Evolutionary conservation across 2,329 filamentous ascomycete species (phyloP), one percentile per base, ranked within the genome.

Genomic region (Cladosporium sp.): DNA sequence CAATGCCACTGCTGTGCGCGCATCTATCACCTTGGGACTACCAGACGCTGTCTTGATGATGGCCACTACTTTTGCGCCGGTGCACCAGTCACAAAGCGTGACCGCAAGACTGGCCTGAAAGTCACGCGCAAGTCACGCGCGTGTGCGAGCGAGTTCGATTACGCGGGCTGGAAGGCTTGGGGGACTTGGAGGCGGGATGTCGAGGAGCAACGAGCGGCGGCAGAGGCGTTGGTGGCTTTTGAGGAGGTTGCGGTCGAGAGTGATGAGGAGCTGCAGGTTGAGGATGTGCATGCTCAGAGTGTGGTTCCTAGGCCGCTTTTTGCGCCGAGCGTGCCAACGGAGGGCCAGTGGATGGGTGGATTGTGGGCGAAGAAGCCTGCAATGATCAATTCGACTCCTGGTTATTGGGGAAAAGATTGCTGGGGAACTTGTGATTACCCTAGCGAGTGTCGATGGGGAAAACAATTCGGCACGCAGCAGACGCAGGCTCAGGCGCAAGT

Each of bases 1-100:
- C 73, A 75, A 62, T 83, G 81, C 65, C 81, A 84, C 66, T 66
- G 77, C 43, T 84, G 81, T 69, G 68, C 71, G 38, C 72, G 70
- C 17, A 72, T 70, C 11, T 84, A 83, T 67, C 70, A 72, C 1
- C 72, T 84, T 2, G 76, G 74, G 19, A 76, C 75, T 2, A 84
- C 81, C 0, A 75, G 78, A 0, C 77, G 81, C 55, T 83, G 81
- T 60, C 75, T 83, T 7, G 73, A 79, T 47, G 80, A 83, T 62
- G 81, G 81, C 1, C 81, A 84, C 66, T 70, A 72, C 60, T 83
- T 82, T 72, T 84, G 81, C 71, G 70, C 78, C 3, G 80, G 81
- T 61, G 75, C 67, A 1, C 77, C 74, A 0, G 69, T 71, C 0
- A 64, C 75, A 17, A 75, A 74, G 34, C 60, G 60, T 6, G 72